Base-by-base conservation (phyloP, 1,139 yeast genomes). In the Magnusiomyces sp. region DNA sequence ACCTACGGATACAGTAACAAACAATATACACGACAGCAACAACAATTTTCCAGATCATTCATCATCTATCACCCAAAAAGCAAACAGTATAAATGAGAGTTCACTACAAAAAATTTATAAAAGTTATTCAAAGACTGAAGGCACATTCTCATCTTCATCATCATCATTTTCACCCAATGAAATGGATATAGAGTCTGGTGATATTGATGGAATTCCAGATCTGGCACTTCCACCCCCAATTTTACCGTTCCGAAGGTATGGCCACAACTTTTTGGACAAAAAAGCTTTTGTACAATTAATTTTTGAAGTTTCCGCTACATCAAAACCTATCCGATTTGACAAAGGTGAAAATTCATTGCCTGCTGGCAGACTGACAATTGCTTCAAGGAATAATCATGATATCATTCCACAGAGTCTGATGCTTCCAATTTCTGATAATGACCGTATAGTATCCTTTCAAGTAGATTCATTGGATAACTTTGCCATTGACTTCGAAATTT, bases 161-260 rank as follows among this genome's bases (percentile, higher is more conserved):
- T 43, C 45, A 14, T 36, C 46, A 2, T 27, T 44, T 9, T 44
- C 46, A 14, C 46, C 41, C n/a, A 44, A 54, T 43, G 64, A 59
- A 10, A 61, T 61, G 62, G 70, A 66, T 27, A 55, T 59, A 14
- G 58, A 59, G 10, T 33, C 41, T 1, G 53, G 42, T 17, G 79
- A 74, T 50, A 69, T 76, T 2, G 95, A 87, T 58, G 76, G 81
- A 20, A 90, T 92, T 47, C 98, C 98, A 0, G 96, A 88, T 59
- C 74, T 92, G 52, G 80, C 89, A 36, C 73, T 92, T 51, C 98
- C 98, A 0, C 98, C 98, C 0, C 98, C 98, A 10, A 88, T 92
- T 49, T 79, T 92, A 46, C 98, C 98, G 0, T 71, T 92, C 50
- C 76, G 97, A 60, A 77, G 95, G 58, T 92, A 92, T 62, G 98